Evolutionary conservation across 2,329 filamentous ascomycete species (phyloP), one percentile per base, ranked within the genome.

Genomic region (Alternaria sp.): DNA sequence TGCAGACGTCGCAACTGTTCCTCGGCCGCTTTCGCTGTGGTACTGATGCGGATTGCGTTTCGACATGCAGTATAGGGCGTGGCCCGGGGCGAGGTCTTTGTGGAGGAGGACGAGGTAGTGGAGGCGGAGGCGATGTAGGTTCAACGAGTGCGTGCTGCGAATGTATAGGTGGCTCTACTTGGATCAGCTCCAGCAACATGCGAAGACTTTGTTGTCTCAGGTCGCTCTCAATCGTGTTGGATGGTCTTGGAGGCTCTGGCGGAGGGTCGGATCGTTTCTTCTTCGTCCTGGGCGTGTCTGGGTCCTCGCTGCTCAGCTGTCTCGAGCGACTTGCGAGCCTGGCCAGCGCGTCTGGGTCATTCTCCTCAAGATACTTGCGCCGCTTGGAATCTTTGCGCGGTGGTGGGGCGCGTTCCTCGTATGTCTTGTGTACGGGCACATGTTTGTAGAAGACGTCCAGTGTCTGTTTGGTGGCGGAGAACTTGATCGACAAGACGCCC

Each of bases 391-490:
- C 75, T 50, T 75, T 76, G 14, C 79, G 74, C 11, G 78, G 74
- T 10, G 75, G 73, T 2, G 77, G 75, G 24, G 78, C 79, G 23
- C 80, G 72, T 60, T 80, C 79, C 44, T 80, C 80, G 49, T 81
- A 79, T 17, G 79, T 81, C 62, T 80, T 76, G 65, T 82, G 80
- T 5, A 81, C 71, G 13, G 80, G 79, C 13, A 79, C 71, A 55
- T 83, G 80, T 61, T 78, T 77, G 67, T 83, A 83, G 65, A 79
- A 78, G 44, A 83, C 76, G 52, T 82, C 77, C 9, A 81, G 74
- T 21, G 69, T 72, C 62, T 78, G 73, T 56, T 78, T 78, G 29
- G 64, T 70, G 8, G 74, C 72, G n/a, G 78, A 81, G 70, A 82
- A 83, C 72, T 82, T 82, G 68, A 83, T 77, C 29, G 77, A 78